Base-by-base conservation (phyloP, 73 alveolate species). In the Halteria grandinella region DNA sequence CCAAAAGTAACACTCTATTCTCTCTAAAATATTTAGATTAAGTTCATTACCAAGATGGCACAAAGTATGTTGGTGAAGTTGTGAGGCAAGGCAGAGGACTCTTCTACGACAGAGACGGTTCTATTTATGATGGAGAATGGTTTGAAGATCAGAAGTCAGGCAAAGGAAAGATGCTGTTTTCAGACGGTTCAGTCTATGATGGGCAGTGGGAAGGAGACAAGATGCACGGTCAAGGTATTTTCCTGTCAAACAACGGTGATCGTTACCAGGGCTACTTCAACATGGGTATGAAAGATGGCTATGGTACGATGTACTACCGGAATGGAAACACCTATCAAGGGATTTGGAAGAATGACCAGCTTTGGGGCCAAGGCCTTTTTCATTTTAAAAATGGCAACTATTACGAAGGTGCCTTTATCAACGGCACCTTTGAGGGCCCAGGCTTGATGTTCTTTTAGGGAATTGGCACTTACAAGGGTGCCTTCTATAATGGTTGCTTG, bases 41-140 rank as follows among this genome's bases (percentile, higher is more conserved):
- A 25, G 24, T 51, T 1, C 14, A 11, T 1, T 90, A 85, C 74
- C 50, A 58, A 28, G 90, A 91, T 89, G 97, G 97, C 7, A 62
- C 90, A 1, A 63, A 71, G 60, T 91, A 73, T 43, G 90, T 79
- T 20, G 97, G 97, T 14, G 83, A 84, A 27, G 95, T 89, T 0
- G 52, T 72, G 79, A 89, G 91, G 63, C 91, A 91, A 79, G 97
- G 97, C 21, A 25, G 54, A 24, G 97, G 97, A 8, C 62, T 74
- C 21, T 74, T 47, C 45, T 86, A 79, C 43, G 75, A 78, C 33
- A 60, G 81, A 64, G 91, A 86, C 52, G 97, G 94, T 5, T 81
- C 85, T n/a, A 73, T 73, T 40, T 81, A 85, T 54, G 93, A 90
- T 47, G 97, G 97, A 3, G 81, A 82, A 32, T 90, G 93, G 91